Evolutionary conservation across 306 rosid species (phyloP), one percentile per base, ranked within the genome.

Genomic region (Prunus salicina): DNA sequence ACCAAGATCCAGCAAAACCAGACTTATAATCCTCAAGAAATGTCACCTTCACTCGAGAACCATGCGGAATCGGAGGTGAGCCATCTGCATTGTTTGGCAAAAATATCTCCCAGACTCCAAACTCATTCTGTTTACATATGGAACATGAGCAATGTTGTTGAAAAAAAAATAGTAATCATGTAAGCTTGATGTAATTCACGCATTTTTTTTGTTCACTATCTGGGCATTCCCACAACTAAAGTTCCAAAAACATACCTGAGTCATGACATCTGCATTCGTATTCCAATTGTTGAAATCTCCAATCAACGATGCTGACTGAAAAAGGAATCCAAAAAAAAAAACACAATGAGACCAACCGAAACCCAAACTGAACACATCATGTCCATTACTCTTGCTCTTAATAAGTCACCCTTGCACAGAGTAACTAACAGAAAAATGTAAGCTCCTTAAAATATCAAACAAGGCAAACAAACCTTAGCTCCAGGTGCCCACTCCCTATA

Each of bases 401-500:
- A 41, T 38, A 58, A 10, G 67, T 41, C 63, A 24, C 60, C 76
- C 67, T 43, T 19, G 22, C 43, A 27, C 46, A 28, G 4, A 61
- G 65, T 18, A 38, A 38, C 22, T 11, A 55, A 27, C 2, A 20
- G 19, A 19, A n/a, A 67, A 74, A 56, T 2, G 30, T 19, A 74
- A 49, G 27, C 30, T 18, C 16, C 45, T 52, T 49, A 24, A 50
- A 64, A 47, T 51, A 45, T 14, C 15, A 71, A 71, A 22, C 13
- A 24, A 62, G 72, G 30, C 52, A 71, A 71, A 81, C 84, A 22
- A 86, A 95, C 98, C 98, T 80, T 90, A 69, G 98, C 98, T 77
- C 89, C 98, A 61, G 98, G 98, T 41, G 98, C 98, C 98, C 98
- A 95, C 84, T 95, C 98, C 74, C 97, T 83, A 80, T 92, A 95